phyloP scores from a whole-genome alignment of 345 rosid genomes.

The Mercurialis annua region DNA sequence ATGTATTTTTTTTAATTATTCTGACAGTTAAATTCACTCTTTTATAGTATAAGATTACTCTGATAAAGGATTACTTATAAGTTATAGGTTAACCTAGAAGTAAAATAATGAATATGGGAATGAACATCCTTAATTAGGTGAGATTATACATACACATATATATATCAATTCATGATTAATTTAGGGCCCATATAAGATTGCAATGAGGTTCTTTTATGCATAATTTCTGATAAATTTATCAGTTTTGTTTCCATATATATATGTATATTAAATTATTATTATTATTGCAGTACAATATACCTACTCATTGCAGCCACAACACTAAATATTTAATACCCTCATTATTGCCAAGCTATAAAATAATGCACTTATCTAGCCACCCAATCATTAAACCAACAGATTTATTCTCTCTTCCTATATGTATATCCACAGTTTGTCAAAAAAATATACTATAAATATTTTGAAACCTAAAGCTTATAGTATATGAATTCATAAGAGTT shows the following conservation, averaged over 20 bases:
- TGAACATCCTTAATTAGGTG: constrained; percentile 10
- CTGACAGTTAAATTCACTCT: no score
- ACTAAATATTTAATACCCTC: constrained; percentile 11
- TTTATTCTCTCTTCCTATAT: background rate
- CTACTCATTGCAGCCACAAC: constrained; percentile 25
- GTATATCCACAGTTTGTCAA: background rate
- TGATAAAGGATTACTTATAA: no score
- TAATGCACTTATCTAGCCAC: constrained; percentile 2
- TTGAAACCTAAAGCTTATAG: no score
- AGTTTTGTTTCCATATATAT: background rate
- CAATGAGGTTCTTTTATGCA: constrained; percentile 19
- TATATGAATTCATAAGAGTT: no score
- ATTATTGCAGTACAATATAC: background rate
- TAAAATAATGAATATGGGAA: constrained; percentile 9
- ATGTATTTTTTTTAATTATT: no score
- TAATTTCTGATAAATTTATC: constrained; percentile 16
- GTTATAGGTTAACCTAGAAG: constrained; percentile 24
- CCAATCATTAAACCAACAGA: constrained; percentile 21
- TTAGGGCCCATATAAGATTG: constrained; percentile 33
- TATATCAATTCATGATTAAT: constrained; percentile 37
- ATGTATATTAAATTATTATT: background rate
- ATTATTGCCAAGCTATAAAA: constrained; percentile 10
- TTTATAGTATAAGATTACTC: no score
- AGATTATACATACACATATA: no score
- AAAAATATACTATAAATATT: no score